These are phyloP conservation scores for Daldinia sp. DNA, from an alignment of 2,329 filamentous ascomycete species.

Conservation along the genomic window DNA sequence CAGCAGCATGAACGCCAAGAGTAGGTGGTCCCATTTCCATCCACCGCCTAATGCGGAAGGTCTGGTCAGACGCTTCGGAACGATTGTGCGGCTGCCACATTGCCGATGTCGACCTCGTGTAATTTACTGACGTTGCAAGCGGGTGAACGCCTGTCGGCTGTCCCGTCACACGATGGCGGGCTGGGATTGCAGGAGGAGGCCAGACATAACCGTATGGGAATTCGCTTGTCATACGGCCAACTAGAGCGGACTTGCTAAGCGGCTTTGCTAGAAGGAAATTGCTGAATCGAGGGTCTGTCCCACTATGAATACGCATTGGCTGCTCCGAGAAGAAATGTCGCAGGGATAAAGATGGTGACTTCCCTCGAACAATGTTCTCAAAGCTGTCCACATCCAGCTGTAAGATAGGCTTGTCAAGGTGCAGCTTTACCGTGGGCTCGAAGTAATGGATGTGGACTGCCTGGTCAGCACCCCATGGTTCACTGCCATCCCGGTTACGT, in stretches of 20 bases:
- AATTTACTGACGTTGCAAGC: conserved; percentile 33
- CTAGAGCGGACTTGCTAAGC: conserved; percentile 54
- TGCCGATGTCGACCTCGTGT: conserved; percentile 43
- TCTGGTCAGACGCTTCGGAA: conserved; percentile 73
- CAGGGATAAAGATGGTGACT: conserved; percentile 29
- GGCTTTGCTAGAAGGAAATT: conserved; percentile 75
- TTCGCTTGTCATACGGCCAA: conserved; percentile 47
- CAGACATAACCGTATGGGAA: conserved; percentile 72
- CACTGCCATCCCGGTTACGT: conserved; percentile 64
- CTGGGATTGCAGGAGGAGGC: conserved; percentile 80
- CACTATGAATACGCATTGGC: conserved; percentile 64
- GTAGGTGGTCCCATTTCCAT: conserved; percentile 70
- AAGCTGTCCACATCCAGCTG: conserved; percentile 59
- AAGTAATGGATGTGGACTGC: conserved; percentile 80
- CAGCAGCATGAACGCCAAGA: conserved; percentile 63
- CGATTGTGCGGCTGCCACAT: conserved; percentile 57
- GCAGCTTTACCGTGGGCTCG: conserved; percentile 75
- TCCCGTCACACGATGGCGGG: conserved; percentile 64
- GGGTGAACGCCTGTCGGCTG: conserved; percentile 44
- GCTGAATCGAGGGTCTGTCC: conserved; percentile 67
- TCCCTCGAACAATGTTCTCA: conserved; percentile 43
- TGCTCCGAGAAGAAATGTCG: conserved; percentile 62
- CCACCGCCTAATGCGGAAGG: conserved; percentile 83
- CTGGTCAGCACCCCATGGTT: conserved; percentile 73
- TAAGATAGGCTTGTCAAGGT: conserved; percentile 79